phyloP scores from a whole-genome alignment of 345 rosid genomes.

The Toxicodendron radicans region DNA sequence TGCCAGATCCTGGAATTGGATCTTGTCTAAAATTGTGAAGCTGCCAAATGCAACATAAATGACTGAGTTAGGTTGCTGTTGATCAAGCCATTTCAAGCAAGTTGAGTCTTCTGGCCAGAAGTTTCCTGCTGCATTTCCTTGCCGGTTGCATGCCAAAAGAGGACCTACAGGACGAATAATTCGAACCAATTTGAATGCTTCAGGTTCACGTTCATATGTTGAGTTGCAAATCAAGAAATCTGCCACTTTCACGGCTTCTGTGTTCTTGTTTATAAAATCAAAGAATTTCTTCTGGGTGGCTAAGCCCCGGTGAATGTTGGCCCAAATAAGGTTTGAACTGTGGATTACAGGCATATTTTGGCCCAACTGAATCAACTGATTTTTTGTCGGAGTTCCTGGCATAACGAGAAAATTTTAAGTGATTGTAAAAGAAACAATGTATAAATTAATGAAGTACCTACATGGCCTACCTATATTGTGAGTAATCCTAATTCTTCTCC shows the following conservation, averaged over 20 bases:
- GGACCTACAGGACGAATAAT: slow-evolving; percentile 31
- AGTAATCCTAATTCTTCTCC: too few relatives aligned
- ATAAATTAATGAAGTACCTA: too few relatives aligned
- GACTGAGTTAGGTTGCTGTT: slow-evolving; percentile 32
- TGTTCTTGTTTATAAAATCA: slow-evolving; percentile 9
- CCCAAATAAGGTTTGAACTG: slow-evolving; percentile 36
- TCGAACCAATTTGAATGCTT: slow-evolving; percentile 10
- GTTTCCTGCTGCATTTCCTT: slow-evolving; percentile 20
- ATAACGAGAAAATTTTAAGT: not conserved
- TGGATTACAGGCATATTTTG: slow-evolving; percentile 28
- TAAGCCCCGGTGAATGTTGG: slow-evolving; percentile 20
- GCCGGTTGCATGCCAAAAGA: slow-evolving; percentile 4
- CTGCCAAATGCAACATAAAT: slow-evolving; percentile 46
- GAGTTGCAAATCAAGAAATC: slow-evolving; percentile 48
- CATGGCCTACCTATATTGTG: too few relatives aligned
- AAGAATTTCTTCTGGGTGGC: slow-evolving; percentile 34
- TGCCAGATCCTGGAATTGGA: slow-evolving; percentile 35
- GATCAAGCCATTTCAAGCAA: slow-evolving; percentile 40
- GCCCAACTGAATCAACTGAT: slow-evolving; percentile 24
- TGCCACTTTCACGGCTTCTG: slow-evolving; percentile 6
- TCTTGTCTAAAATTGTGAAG: slow-evolving; percentile 16
- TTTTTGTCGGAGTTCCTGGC: slow-evolving; percentile 27
- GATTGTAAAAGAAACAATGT: too few relatives aligned
- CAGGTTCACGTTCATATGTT: slow-evolving; percentile 31
- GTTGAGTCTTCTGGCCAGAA: slow-evolving; percentile 32